phyloP scores from a whole-genome alignment of 208 protist genomes.

The Herpetomonas tarakana region DNA sequence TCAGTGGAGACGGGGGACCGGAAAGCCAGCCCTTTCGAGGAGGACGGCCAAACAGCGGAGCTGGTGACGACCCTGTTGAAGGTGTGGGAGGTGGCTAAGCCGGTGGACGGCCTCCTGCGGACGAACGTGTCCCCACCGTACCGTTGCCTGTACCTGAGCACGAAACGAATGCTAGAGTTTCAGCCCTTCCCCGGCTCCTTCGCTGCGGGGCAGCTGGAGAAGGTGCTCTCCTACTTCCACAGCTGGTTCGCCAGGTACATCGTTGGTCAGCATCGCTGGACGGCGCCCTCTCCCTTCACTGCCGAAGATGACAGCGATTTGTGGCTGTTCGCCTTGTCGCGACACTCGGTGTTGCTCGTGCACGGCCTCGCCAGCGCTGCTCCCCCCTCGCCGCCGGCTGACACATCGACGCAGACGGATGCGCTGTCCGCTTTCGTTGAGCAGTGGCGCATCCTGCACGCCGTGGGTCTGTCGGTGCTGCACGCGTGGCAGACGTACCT shows the following conservation, averaged over 20 bases:
- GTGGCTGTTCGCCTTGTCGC: slow-evolving; percentile 71
- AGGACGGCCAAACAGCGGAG: background rate
- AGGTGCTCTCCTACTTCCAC: slow-evolving; percentile 50
- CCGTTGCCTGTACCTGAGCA: slow-evolving; percentile 19
- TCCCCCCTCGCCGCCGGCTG: background rate
- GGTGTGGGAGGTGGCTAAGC: background rate
- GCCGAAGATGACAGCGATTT: slow-evolving; percentile 43
- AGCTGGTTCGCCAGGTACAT: slow-evolving; percentile 60
- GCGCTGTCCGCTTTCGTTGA: background rate
- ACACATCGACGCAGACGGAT: background rate
- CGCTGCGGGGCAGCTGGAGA: slow-evolving; percentile 45
- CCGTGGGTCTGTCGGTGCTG: slow-evolving; percentile 18
- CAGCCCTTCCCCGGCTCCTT: slow-evolving; percentile 23
- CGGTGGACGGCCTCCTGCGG: slow-evolving; percentile 8
- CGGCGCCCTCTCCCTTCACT: slow-evolving; percentile 22
- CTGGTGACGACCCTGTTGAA: background rate
- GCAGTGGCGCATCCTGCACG: slow-evolving; percentile 11
- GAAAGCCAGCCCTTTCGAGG: too few species aligned
- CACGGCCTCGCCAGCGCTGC: slow-evolving; percentile 26
- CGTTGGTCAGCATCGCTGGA: slow-evolving; percentile 39
- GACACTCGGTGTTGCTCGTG: slow-evolving; percentile 57
- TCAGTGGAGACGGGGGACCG: too few species aligned
- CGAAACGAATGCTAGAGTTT: slow-evolving; percentile 20
- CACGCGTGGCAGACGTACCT: slow-evolving; percentile 15
- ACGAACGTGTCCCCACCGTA: slow-evolving; percentile 1